Base-by-base conservation (phyloP, 345 rosid species). In the Aurinia saxatilis region DNA sequence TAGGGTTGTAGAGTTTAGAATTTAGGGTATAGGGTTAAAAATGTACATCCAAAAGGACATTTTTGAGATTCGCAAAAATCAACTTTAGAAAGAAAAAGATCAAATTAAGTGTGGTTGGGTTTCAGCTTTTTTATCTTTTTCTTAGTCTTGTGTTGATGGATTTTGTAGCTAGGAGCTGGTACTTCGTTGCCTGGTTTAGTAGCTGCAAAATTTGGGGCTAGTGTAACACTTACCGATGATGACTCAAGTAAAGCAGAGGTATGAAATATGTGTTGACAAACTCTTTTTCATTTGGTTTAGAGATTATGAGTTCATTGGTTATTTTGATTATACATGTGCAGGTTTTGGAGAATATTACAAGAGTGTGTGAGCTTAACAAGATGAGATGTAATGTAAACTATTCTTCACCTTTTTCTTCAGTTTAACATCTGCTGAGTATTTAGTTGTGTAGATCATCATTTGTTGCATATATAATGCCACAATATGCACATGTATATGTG, bases 281-380 rank as follows among this genome's bases (percentile, higher is more conserved):
- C 6, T 25, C 47, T 30, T 37, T 21, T 21, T 21, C 5, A 19
- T 14, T 48, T 40, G 11, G 65, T 25, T 64, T 8, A 18, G 1
- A n/a, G n/a, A n/a, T n/a, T n/a, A n/a, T n/a, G n/a, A n/a, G n/a
- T n/a, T n/a, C n/a, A n/a, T n/a, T n/a, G n/a, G 21, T 1, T 4
- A 31, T 47, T 68, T n/a, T n/a, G 51, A 23, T 16, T 15, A 17
- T 36, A 27, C 14, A 29, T 33, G 19, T 71, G 67, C 80, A 91
- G 98, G 95, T 88, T 79, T 62, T 88, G 79, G 90, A 82, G 6
- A 91, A 88, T 77, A 86, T 86, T 86, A 76, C 63, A 70, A 74
- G 34, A 65, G 92, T 78, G 1, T 82, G 85, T 56, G 77, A 80
- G 11, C 76, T 84, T 15, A 91, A 91, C 68, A 67, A 80, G 14